Percentiles rank a stretch among this genome's conserved stretches.
phyloP scores from a whole-genome alignment of 306 rosid genomes.

The Fragaria iinumae region DNA sequence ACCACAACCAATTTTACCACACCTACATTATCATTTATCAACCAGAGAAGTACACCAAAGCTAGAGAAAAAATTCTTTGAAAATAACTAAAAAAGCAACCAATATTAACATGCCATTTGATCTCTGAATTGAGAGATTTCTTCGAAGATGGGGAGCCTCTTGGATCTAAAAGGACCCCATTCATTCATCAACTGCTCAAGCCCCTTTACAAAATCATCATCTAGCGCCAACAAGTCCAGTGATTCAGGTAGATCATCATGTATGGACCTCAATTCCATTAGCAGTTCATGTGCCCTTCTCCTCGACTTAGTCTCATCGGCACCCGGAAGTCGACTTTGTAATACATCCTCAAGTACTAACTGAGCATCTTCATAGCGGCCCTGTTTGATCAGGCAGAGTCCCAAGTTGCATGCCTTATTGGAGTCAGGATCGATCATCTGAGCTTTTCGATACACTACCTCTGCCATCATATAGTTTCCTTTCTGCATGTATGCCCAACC shows the following conservation, averaged over 20 bases:
- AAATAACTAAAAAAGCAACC: not conserved
- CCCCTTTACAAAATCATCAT: slow-evolving; percentile 41
- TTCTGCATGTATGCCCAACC: slow-evolving; percentile 55
- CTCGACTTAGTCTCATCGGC: slow-evolving; percentile 25
- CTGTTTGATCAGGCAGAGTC: slow-evolving; percentile 36
- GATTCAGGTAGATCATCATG: slow-evolving; percentile 10
- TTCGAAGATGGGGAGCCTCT: slow-evolving; percentile 52
- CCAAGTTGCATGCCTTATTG: slow-evolving; percentile 43
- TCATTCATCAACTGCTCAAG: slow-evolving; percentile 42
- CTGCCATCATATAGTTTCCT: slow-evolving; percentile 44
- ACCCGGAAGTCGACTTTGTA: slow-evolving; percentile 30
- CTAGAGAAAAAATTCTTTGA: not conserved
- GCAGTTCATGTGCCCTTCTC: slow-evolving; percentile 32
- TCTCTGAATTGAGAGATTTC: slow-evolving; percentile 44
- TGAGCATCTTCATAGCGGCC: slow-evolving; percentile 31
- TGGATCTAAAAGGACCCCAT: slow-evolving; percentile 40
- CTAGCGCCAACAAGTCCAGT: slow-evolving; percentile 27
- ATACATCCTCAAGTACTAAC: slow-evolving; percentile 30
- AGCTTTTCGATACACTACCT: slow-evolving; percentile 43
- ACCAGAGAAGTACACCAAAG: not conserved
- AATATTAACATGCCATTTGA: slow-evolving; percentile 37
- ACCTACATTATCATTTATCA: not conserved
- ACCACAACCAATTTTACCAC: not conserved
- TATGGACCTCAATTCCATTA: slow-evolving; percentile 21
- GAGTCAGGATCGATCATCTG: slow-evolving; percentile 52